Base-by-base conservation (phyloP, 1,284 basidiomycete genomes). In the Ustilago nuda region DNA sequence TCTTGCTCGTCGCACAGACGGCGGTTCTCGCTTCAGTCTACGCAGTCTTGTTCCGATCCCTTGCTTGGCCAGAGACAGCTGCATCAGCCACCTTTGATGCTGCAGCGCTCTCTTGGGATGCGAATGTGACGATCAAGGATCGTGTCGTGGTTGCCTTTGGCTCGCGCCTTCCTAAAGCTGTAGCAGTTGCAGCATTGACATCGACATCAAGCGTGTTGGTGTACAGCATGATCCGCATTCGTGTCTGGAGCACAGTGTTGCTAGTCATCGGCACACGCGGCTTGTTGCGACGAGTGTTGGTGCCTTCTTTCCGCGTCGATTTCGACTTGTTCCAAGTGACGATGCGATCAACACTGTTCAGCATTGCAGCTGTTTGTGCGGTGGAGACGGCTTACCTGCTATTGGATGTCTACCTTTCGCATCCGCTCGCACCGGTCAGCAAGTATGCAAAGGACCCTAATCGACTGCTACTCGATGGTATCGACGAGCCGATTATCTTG, bases 321-420 rank as follows among this genome's bases (percentile, higher is more conserved):
- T 79, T 79, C 48, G 53, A 53, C 35, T 52, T 56, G 19, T n/a
- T 70, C 36, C 57, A 69, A 19, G 72, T 73, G 0, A 48, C 56
- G 13, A 13, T 77, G 9, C 72, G 72, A 11, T 50, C 56, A 2
- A 52, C 63, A 4, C 56, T 69, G 17, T 64, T 77, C 32, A 63
- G 73, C 32, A 48, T 78, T 1, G 73, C 66, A 2, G 62, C 76
- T 4, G 46, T 74, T 1, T 76, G 65, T 36, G 66, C 64, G 3
- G 58, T 67, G 2, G 70, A 82, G 35, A 78, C 72, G 3, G 76
- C 76, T 8, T 68, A 74, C n/a, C 27, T 71, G 61, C 65, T 82
- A 3, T 60, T 82, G 35, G 78, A 82, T 54, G 72, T 80, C 41
- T 82, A 82, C 51, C 78, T 80, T 56, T 59, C 79, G n/a, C 80